Evolutionary conservation across 192 early-diverging fungal species (phyloP), one percentile per base, ranked within the genome.

Genomic region (Rhizophagus clarus): DNA sequence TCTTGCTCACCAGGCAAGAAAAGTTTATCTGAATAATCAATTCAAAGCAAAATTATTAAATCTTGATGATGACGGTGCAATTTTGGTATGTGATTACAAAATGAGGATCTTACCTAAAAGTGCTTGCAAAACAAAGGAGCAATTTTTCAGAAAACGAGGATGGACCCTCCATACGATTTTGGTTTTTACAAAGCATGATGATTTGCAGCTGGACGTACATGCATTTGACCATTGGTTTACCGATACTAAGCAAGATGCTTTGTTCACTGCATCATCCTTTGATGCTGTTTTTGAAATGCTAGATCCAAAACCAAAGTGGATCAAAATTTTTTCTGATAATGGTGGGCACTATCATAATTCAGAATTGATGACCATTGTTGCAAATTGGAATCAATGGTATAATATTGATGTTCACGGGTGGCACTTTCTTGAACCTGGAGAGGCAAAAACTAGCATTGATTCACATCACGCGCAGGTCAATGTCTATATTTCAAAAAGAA

Each of bases 51-150:
- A 47, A 8, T 10, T 47, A 9, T 47, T 47, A 47, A 8, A 47
- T 1, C 45, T 47, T 47, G 45, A 47, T 47, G 12, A 47, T 47
- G 45, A 47, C 11, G 45, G 12, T 10, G 34, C 31, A 34, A 68
- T 68, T 68, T 9, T 68, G 37, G 29, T 68, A 15, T 34, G 10
- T 34, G 34, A 68, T 37, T 68, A 34, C 29, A 68, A 68, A 29
- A 68, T 68, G 67, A 34, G 34, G 37, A 68, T 68, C 7, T 68
- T 68, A 34, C 28, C 14, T 34, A 68, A 68, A 28, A 68, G 31
- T 34, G 17, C 67, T 31, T 29, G 17, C 15, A 17, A 68, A 68
- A 68, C 31, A 4, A 68, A 68, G 67, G 4, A 68, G 14, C 45
- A 37, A 9, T 68, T 68, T 17, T 68, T 68, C 4, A 12, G 7